These are phyloP conservation scores for Aspergillus versicolor DNA, from an alignment of 2,329 filamentous ascomycete species.

Conservation along the genomic window DNA sequence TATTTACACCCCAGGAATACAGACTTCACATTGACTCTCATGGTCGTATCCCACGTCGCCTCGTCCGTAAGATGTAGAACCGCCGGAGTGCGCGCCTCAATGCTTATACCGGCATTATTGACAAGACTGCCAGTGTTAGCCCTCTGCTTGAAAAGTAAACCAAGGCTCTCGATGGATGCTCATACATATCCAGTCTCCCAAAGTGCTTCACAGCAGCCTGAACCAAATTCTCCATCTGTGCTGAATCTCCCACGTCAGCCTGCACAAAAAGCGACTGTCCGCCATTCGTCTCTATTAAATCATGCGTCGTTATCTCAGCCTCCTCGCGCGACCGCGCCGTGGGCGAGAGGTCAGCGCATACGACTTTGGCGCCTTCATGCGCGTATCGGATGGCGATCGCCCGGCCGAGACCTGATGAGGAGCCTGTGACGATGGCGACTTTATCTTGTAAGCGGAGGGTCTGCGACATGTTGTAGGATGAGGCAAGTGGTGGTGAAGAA, in stretches of 20 bases:
- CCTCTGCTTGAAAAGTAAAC: too few relatives aligned
- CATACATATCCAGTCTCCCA: slow-evolving; percentile 47
- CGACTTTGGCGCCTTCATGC: slow-evolving; percentile 42
- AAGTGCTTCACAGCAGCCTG: slow-evolving; percentile 33
- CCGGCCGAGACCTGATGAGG: slow-evolving; percentile 48
- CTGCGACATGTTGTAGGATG: not conserved
- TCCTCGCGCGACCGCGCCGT: slow-evolving; percentile 24
- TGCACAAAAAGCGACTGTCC: slow-evolving; percentile 45
- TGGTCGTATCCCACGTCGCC: slow-evolving; percentile 44
- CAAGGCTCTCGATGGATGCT: too few relatives aligned
- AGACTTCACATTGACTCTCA: slow-evolving; percentile 40
- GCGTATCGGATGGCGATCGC: slow-evolving; percentile 47
- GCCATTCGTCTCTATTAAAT: slow-evolving; percentile 36
- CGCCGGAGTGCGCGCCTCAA: slow-evolving; percentile 33
- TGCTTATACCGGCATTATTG: slow-evolving; percentile 52
- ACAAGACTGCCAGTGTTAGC: slow-evolving; percentile 37
- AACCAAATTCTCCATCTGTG: slow-evolving; percentile 40
- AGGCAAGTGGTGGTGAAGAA: not conserved
- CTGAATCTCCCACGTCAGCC: slow-evolving; percentile 43
- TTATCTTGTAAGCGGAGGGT: slow-evolving; percentile 30
- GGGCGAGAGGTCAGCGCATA: slow-evolving; percentile 43
- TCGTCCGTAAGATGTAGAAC: slow-evolving; percentile 50
- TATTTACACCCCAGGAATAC: slow-evolving; percentile 46
- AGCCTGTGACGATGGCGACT: slow-evolving; percentile 47
- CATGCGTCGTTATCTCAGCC: slow-evolving; percentile 34